Percentiles rank a stretch among this genome's conserved stretches.
Conservation (phyloP, 805 yeast genomes). For the Metschnikowia chrysomelidarum region DNA sequence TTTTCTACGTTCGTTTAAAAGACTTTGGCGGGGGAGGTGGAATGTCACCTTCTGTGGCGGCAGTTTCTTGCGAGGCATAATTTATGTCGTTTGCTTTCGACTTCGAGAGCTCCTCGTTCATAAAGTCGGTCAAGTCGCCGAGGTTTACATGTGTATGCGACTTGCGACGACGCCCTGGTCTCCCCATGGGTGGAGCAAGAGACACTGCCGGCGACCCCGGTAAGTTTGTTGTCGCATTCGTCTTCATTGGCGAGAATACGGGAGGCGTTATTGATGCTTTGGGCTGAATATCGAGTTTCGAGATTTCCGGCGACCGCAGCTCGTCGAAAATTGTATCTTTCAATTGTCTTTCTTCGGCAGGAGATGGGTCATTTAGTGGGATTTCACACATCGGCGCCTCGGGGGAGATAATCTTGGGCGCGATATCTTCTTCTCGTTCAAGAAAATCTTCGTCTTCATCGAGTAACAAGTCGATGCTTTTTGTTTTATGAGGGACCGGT, state of each 20-base stretch:
- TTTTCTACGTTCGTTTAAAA: constrained; percentile 1
- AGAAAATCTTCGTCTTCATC: constrained; percentile 11
- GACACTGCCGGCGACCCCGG: too few relatives aligned
- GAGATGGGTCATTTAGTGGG: constrained; percentile 3
- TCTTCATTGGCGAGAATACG: constrained; percentile 8
- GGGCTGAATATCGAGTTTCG: not conserved
- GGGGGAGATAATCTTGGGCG: not conserved
- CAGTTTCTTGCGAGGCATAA: constrained; percentile 2
- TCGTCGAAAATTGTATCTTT: not conserved
- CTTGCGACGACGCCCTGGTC: constrained; percentile 28
- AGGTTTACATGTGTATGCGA: constrained; percentile 18
- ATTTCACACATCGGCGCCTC: constrained; percentile 5
- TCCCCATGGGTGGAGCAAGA: constrained; percentile 13
- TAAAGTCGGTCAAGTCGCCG: constrained; percentile 34
- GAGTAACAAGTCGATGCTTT: constrained; percentile 5
- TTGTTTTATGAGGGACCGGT: not conserved
- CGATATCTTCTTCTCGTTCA: constrained; percentile 3
- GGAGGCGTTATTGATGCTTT: constrained; percentile 1
- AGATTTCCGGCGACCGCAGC: not conserved
- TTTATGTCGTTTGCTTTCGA: constrained; percentile 36
- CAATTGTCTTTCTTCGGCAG: not conserved
- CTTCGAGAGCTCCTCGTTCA: constrained; percentile 44
- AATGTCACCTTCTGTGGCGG: constrained; percentile 4
- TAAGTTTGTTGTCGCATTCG: constrained; percentile 1
- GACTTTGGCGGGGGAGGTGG: constrained; percentile 28